Evolutionary conservation across 1,284 basidiomycete species (phyloP).

Genomic region (Malassezia brasiliensis): DNA sequence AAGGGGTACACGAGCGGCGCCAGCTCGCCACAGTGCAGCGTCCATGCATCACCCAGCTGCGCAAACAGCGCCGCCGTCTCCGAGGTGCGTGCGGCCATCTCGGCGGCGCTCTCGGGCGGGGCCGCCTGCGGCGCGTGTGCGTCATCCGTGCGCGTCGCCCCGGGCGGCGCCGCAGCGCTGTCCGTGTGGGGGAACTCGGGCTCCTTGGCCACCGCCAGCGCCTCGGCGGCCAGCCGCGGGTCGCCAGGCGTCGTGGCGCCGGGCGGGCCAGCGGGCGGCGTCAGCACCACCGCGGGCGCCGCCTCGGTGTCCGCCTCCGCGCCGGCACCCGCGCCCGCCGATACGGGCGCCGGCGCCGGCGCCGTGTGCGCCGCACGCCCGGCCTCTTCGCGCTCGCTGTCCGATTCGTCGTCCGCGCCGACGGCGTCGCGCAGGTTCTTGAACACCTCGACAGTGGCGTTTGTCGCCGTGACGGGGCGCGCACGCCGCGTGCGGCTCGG

Average conservation of each 20-base stretch:
- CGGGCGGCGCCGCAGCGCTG: not conserved
- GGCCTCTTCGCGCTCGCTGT: conserved; percentile 11
- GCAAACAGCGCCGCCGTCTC: conserved; percentile 56
- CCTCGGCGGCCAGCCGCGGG: not conserved
- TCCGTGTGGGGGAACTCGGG: not conserved
- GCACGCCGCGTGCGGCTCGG: conserved; percentile 69
- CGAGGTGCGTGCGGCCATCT: not conserved
- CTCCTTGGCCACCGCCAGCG: not conserved
- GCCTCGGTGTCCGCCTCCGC: not conserved
- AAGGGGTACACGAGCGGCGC: conserved; percentile 55
- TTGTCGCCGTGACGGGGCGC: conserved; percentile 80
- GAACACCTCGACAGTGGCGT: conserved; percentile 79
- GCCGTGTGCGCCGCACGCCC: no score
- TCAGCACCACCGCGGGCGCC: not conserved
- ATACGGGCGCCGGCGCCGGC: no score
- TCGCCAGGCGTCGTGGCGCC: not conserved
- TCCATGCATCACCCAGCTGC: conserved; percentile 64
- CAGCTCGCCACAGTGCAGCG: conserved; percentile 52
- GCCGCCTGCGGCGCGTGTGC: no score
- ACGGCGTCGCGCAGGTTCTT: conserved; percentile 87
- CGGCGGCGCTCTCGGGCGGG: no score
- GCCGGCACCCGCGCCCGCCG: no score
- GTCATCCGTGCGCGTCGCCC: not conserved
- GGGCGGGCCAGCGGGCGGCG: not conserved
- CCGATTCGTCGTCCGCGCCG: conserved; percentile 58